Base-by-base conservation (phyloP, 768 basidiomycete genomes). In the Chalciporus piperatus region DNA sequence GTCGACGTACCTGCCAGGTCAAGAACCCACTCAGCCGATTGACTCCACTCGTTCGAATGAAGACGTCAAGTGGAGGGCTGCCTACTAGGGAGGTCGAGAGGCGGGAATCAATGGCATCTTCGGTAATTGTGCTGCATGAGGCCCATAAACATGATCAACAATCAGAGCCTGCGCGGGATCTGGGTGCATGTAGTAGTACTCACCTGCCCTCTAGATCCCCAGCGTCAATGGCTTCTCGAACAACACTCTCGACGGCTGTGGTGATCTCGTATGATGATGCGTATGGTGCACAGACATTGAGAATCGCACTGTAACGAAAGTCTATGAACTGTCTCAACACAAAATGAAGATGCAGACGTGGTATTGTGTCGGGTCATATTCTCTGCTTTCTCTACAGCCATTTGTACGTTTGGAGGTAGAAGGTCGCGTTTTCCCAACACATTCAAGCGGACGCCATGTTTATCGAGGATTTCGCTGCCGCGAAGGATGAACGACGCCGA, bases 251-350 rank as follows among this genome's bases (percentile, higher is more conserved):
- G 12, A 98, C 80, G 0, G 96, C 90, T 0, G 82, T 81, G 3
- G 89, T 80, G 12, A 98, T 94, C 68, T 99, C 97, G 63, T 99
- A 91, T 25, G 87, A 80, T 2, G 94, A 88, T 5, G 92, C 78
- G 63, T 98, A 99, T 0, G 96, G 87, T 77, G 94, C 92, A 71
- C 90, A 92, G 5, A 98, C 73, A 63, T 98, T 98, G 32, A 98
- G 76, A 23, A 95, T 86, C 1, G 89, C 84, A 28, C 95, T 98
- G 49, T 16, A 10, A 11, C 22, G 14, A 41, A 30, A 37, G 16
- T 45, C 19, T 51, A 47, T 47, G 30, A 2, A 16, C 33, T 6
- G 19, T 6, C 10, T 16, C 25, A n/a, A 10, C 6, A 16, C 22
- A 25, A 53, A 33, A 11, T 43, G 48, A 25, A 28, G n/a, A 19